Conservation (phyloP, 441 rosid species). For the Adansonia grandidieri region DNA sequence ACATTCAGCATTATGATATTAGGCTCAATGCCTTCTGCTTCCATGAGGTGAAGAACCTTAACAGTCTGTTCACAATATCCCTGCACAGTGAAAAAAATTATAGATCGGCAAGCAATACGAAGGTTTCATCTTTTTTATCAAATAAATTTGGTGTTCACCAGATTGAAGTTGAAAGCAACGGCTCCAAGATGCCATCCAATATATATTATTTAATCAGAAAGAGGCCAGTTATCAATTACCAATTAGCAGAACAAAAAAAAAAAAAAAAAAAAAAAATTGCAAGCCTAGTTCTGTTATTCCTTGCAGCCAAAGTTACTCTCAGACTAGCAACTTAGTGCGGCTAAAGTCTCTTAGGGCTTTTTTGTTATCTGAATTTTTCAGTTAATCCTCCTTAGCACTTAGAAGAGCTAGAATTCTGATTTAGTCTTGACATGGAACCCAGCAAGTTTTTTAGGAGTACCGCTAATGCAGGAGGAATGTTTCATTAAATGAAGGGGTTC, state of each 20-base stretch:
- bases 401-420: conserved; percentile 5
- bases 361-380: not conserved
- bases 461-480: not conserved
- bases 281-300: conserved; percentile 1
- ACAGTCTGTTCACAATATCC: conserved; percentile 63
- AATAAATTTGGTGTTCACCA: conserved; percentile 4
- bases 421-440: not conserved
- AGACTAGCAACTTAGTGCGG: not conserved
- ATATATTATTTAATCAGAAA: not conserved
- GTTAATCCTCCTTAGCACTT: not conserved
- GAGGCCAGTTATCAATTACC: not conserved
- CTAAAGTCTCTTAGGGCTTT: not conserved
- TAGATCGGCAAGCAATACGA: not conserved
- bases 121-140: conserved; percentile 2
- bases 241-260: not conserved
- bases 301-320: not conserved
- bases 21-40: conserved; percentile 65
- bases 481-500: not conserved
- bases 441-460: not conserved
- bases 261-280: not conserved
- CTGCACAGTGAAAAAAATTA: conserved; percentile 31
- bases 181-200: not conserved
- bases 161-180: not conserved
- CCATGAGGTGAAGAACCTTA: conserved; percentile 71
- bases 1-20: conserved; percentile 69